Base-by-base conservation (phyloP, 2,329 filamentous ascomycete species). In the Colletotrichum abscissum region DNA sequence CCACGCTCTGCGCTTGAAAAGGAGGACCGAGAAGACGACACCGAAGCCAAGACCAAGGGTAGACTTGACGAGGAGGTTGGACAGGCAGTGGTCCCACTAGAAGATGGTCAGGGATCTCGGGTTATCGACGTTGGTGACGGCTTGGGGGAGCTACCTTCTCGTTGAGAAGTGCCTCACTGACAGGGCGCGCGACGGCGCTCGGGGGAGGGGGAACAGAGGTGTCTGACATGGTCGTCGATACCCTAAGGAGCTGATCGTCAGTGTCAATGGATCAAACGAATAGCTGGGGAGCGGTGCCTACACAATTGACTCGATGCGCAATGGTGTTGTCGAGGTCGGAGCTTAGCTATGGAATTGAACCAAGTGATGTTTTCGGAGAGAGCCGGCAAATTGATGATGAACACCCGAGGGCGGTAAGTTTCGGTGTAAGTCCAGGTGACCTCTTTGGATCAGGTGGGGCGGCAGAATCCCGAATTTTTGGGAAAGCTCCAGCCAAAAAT, bases 1-100 rank as follows among this genome's bases (percentile, higher is more conserved):
- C 95, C 96, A 99, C 77, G 97, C 94, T 87, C 97, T 93, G 85
- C 97, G 93, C 90, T 97, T 98, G 91, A 99, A 99, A 69, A 99
- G 87, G 72, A 99, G 93, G 75, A 99, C 95, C 75, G 97, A 98
- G 89, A 99, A 98, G 86, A 99, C 94, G 84, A 99, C 93, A 82
- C 97, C 97, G 86, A 99, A 99, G 78, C 94, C 95, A 82, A 98
- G 93, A 81, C 97, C 97, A 84, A 99, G 93, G 69, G 94, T 93
- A 77, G 96, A 98, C 86, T 97, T 95, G 89, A 99, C 97, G 82
- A 99, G 91, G 85, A 98, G 91, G 82, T 97, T 98, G 79, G 97
- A 98, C 79, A 99, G 92, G 86, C 97, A 98, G 87, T 94, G 96
- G 84, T 99, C 97, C 97, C 97, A 99, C 97, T 99, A 75, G 55